Evolutionary conservation across 768 basidiomycete genomes (phyloP).

Genomic region (Xanthoconium purpureum): DNA sequence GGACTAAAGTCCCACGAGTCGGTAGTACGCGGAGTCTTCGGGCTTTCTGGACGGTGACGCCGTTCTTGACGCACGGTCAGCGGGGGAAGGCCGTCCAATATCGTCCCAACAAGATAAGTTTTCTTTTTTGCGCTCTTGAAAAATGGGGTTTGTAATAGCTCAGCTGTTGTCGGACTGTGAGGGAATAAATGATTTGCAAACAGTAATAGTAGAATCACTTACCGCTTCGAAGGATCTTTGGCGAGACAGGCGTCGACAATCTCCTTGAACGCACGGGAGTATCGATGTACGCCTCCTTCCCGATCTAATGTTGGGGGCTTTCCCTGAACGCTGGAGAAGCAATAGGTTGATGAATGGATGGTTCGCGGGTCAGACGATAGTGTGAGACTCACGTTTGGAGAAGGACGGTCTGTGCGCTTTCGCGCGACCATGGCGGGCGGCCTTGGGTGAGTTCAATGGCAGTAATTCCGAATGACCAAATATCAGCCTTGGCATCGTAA

Average conservation of each 20-base stretch:
- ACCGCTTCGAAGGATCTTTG: slow-evolving; percentile 83
- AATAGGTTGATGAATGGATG: background rate
- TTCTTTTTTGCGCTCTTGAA: slow-evolving; percentile 80
- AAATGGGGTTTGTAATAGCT: slow-evolving; percentile 75
- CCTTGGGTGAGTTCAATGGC: slow-evolving; percentile 87
- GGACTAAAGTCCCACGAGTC: slow-evolving; percentile 80
- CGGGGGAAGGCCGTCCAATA: slow-evolving; percentile 74
- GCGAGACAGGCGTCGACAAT: slow-evolving; percentile 77
- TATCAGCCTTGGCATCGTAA: slow-evolving; percentile 87
- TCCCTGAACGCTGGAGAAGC: slow-evolving; percentile 58
- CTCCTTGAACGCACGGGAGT: slow-evolving; percentile 80
- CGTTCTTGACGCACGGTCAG: slow-evolving; percentile 73
- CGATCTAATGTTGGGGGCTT: slow-evolving; percentile 76
- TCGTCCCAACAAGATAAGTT: slow-evolving; percentile 69
- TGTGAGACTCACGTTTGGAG: slow-evolving; percentile 59
- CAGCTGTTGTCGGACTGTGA: slow-evolving; percentile 68
- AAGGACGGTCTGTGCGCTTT: slow-evolving; percentile 69
- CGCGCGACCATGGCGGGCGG: slow-evolving; percentile 78
- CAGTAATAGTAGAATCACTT: slow-evolving; percentile 3
- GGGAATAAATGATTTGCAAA: background rate
- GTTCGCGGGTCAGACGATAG: background rate
- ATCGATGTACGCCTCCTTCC: slow-evolving; percentile 66
- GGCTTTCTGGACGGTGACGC: slow-evolving; percentile 38
- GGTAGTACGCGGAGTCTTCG: slow-evolving; percentile 46
- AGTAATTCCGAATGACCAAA: slow-evolving; percentile 98